Percentiles rank a stretch among this genome's conserved stretches.
These are phyloP conservation scores for Ammopiptanthus mongolicus DNA, from an alignment of 306 rosid genomes.

Conservation along the genomic window DNA sequence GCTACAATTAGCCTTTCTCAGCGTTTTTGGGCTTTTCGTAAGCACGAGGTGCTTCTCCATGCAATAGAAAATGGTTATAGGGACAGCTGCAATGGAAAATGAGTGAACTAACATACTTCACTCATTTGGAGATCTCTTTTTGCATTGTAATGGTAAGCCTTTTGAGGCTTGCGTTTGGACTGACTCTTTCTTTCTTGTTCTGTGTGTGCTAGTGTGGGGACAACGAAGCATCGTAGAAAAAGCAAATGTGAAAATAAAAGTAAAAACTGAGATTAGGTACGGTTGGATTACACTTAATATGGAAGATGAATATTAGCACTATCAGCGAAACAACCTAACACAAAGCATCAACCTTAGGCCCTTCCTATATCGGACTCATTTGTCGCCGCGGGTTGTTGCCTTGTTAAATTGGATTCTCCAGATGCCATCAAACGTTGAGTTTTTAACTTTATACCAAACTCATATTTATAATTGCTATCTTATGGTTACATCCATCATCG, in stretches of 20 bases:
- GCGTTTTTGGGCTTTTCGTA: constrained; percentile 25
- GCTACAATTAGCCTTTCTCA: constrained; percentile 1
- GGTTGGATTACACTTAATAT: constrained; percentile 22
- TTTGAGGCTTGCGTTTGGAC: constrained; percentile 10
- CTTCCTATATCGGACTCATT: background rate
- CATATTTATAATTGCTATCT: background rate
- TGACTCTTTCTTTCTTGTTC: background rate
- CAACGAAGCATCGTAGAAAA: constrained; percentile 2
- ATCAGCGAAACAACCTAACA: background rate
- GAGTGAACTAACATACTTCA: constrained; percentile 15
- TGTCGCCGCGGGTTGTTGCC: constrained; percentile 19
- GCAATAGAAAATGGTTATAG: constrained; percentile 10
- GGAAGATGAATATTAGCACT: constrained; percentile 18
- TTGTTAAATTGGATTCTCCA: background rate
- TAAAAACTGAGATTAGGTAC: constrained; percentile 32
- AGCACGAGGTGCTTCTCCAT: constrained; percentile 26
- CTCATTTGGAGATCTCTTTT: constrained; percentile 16
- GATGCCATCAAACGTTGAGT: background rate
- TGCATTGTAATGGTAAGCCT: constrained; percentile 21
- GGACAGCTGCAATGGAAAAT: constrained; percentile 11
- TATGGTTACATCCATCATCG: background rate
- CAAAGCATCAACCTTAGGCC: background rate
- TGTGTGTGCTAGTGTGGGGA: background rate
- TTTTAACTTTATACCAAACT: background rate
- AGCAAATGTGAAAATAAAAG: background rate